Base-by-base conservation (phyloP, 257 asterid species). In the Apocynum venetum region DNA sequence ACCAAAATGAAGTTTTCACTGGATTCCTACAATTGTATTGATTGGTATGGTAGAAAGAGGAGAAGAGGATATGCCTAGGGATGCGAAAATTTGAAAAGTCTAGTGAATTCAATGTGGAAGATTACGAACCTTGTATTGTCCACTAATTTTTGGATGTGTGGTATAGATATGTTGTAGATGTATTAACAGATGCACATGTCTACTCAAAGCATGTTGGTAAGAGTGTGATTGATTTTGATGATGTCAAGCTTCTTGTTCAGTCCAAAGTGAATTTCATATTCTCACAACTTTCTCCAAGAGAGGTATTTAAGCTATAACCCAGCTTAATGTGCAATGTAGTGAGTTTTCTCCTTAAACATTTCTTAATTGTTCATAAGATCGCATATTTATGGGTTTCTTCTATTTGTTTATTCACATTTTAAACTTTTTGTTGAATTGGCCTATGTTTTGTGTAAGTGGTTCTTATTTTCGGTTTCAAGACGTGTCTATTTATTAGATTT, bases 241-340 rank as follows among this genome's bases (percentile, higher is more conserved):
- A 94, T 79, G 84, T 94, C 17, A 92, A 92, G 88, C 97, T 94
- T 78, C 89, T 97, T 0, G 87, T 90, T 80, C 97, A 94, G 81
- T 88, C 96, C 8, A 91, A 94, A 88, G 89, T 92, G 79, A 89
- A 88, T 78, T 91, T 89, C 83, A 92, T 96, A 84, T 92, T 92
- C 94, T 92, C 97, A 2, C 97, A 92, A 80, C 97, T 97, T 77
- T 97, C 98, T 6, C 96, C 92, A 0, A 88, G 97, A 17, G 94
- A 92, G 97, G 98, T 92, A 90, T 49, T 7, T 49, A 8, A 49
- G 13, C 1, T 49, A 8, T 10, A 1, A 49, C 1, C 53, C 53
- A 0, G 14, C 53, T 49, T 49, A 49, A 8, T 49, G 1, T 49
- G 53, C 13, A 0, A 49, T 49, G 12, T 8, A 1, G 53, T 9